phyloP scores from a whole-genome alignment of 352 stramenopile genomes.

The Pythium aristosporum region DNA sequence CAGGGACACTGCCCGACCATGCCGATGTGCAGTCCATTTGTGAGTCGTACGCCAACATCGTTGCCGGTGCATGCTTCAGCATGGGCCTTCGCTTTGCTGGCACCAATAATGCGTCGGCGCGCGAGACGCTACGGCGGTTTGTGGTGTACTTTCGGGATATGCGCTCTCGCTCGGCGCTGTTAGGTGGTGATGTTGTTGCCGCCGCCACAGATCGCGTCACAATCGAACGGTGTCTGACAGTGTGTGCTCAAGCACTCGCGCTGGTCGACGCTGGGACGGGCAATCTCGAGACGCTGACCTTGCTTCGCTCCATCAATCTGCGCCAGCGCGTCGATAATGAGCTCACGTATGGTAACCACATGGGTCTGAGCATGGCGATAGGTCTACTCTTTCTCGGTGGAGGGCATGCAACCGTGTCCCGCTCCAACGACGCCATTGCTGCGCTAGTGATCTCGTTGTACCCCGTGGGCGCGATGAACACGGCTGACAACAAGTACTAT shows the following conservation, averaged over 20 bases:
- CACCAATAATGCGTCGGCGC: slow-evolving; percentile 60
- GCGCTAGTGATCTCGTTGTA: slow-evolving; percentile 94
- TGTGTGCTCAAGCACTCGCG: slow-evolving; percentile 89
- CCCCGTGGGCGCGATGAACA: slow-evolving; percentile 91
- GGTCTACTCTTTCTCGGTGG: slow-evolving; percentile 96
- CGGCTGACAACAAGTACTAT: slow-evolving; percentile 94
- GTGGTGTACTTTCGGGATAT: slow-evolving; percentile 80
- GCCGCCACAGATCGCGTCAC: slow-evolving; percentile 78
- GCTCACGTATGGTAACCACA: slow-evolving; percentile 95
- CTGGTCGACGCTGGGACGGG: slow-evolving; percentile 96
- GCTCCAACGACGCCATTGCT: slow-evolving; percentile 89
- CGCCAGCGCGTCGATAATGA: slow-evolving; percentile 74
- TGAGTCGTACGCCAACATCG: slow-evolving; percentile 94
- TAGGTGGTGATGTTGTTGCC: slow-evolving; percentile 47
- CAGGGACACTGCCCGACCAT: slow-evolving; percentile 28
- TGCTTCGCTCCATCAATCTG: slow-evolving; percentile 89
- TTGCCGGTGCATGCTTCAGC: slow-evolving; percentile 94
- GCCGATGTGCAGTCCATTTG: slow-evolving; percentile 90
- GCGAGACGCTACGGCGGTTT: slow-evolving; percentile 58
- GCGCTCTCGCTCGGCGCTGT: slow-evolving; percentile 42
- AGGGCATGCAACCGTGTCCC: slow-evolving; percentile 91
- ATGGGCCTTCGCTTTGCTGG: slow-evolving; percentile 95
- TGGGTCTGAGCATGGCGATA: slow-evolving; percentile 93
- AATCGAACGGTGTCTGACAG: slow-evolving; percentile 93
- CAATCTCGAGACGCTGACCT: slow-evolving; percentile 90